Conservation (phyloP, 257 asterid species). For the Nicotiana obtusifolia region DNA sequence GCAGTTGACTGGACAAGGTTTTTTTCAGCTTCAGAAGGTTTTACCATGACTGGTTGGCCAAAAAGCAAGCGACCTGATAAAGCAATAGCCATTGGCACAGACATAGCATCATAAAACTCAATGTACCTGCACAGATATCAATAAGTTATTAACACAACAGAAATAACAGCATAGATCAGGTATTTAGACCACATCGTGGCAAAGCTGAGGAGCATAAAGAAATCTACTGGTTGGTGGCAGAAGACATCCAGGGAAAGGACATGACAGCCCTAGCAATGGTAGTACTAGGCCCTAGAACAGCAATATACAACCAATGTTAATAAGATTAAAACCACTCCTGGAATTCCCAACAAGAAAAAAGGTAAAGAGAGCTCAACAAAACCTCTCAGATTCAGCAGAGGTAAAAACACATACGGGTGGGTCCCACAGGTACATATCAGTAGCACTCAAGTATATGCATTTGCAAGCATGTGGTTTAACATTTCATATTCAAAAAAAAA, state of each 20-base stretch:
- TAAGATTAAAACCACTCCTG: not conserved
- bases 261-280: not conserved
- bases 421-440: not conserved
- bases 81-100: slow-evolving; percentile 99
- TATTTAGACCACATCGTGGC: not conserved
- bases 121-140: slow-evolving; percentile 56
- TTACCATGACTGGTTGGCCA: slow-evolving; percentile 98
- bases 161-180: not conserved
- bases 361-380: not conserved
- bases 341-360: not conserved
- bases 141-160: not conserved
- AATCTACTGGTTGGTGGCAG: not conserved
- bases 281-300: not conserved
- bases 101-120: slow-evolving; percentile 94
- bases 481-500: not conserved
- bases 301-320: not conserved
- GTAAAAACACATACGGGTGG: not conserved
- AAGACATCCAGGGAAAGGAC: not conserved
- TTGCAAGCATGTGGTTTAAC: not conserved
- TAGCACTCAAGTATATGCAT: not conserved
- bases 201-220: not conserved
- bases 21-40: slow-evolving; percentile 99
- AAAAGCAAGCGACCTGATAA: slow-evolving; percentile 82
- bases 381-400: not conserved
- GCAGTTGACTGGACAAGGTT: slow-evolving; percentile 92